These are phyloP conservation scores for Rutstroemia sp. DNA, from an alignment of 2,329 filamentous ascomycete species.

Conservation along the genomic window DNA sequence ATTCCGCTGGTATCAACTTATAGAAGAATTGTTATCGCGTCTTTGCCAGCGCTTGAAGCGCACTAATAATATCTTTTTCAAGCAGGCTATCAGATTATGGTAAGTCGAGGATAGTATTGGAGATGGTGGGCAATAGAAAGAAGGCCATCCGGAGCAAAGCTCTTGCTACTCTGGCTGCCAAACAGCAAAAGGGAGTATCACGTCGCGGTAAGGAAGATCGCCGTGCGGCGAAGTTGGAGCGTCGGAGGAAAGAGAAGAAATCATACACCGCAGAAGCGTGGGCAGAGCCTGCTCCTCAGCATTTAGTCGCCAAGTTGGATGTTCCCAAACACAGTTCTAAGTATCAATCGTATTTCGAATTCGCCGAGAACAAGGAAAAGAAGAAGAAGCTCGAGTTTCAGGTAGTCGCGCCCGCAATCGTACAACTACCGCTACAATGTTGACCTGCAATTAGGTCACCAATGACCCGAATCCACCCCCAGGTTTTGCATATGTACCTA, in stretches of 20 bases:
- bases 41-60: slow-evolving; percentile 2
- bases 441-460: slow-evolving; percentile 39
- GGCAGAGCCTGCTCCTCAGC: slow-evolving; percentile 24
- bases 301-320: slow-evolving; percentile 28
- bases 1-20: background rate
- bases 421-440: slow-evolving; percentile 7
- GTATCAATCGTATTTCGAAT: slow-evolving; percentile 56
- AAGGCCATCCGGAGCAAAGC: slow-evolving; percentile 12
- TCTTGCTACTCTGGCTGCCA: background rate
- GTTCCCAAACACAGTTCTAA: slow-evolving; percentile 36
- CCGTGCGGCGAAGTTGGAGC: slow-evolving; percentile 22
- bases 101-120: slow-evolving; percentile 12
- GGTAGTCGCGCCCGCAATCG: slow-evolving; percentile 35
- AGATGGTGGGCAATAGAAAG: slow-evolving; percentile 17
- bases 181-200: background rate
- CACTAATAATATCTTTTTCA: background rate
- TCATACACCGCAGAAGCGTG: slow-evolving; percentile 22
- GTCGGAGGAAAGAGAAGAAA: slow-evolving; percentile 24
- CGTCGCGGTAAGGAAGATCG: slow-evolving; percentile 18
- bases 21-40: background rate
- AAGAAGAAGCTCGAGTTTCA: slow-evolving; percentile 57
- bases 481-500: slow-evolving; percentile 55
- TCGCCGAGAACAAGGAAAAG: slow-evolving; percentile 56
- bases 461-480: slow-evolving; percentile 45
- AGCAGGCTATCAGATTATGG: slow-evolving; percentile 5